Evolutionary conservation across 2,329 filamentous ascomycete species (phyloP).

Genomic region (Plectosphaerella cucumerina): DNA sequence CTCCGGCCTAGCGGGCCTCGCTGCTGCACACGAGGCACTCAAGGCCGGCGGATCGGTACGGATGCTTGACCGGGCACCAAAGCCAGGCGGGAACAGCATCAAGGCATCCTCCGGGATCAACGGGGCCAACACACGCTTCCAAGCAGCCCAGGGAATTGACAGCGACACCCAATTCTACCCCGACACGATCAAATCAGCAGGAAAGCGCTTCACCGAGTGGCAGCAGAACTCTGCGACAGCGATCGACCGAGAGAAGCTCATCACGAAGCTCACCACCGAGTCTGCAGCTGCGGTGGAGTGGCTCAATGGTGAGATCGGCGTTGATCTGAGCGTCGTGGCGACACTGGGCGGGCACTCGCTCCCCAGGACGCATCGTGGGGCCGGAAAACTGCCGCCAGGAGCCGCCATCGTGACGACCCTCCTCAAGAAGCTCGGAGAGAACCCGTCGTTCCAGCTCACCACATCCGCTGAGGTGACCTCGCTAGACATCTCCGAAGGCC

Average conservation of each 20-base stretch:
- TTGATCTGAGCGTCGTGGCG: conserved; percentile 56
- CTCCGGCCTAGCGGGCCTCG: conserved; percentile 59
- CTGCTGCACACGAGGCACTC: conserved; percentile 54
- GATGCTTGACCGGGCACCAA: conserved; percentile 55
- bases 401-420: conserved; percentile 53
- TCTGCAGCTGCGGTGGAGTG: conserved; percentile 50
- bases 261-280: conserved; percentile 40
- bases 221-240: conserved; percentile 12
- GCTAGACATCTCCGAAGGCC: conserved; percentile 30
- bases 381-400: conserved; percentile 52
- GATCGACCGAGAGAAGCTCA: conserved; percentile 36
- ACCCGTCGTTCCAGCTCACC: conserved; percentile 45
- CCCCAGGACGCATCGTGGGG: conserved; percentile 54
- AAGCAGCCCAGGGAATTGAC: conserved; percentile 31
- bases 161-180: conserved; percentile 41
- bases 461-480: conserved; percentile 49
- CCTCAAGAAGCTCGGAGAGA: conserved; percentile 43
- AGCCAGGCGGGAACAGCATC: conserved; percentile 61
- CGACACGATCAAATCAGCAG: conserved; percentile 56
- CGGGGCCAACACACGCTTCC: conserved; percentile 55
- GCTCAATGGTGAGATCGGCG: conserved; percentile 50
- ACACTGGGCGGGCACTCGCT: conserved; percentile 56
- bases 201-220: conserved; percentile 27
- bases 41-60: conserved; percentile 46
- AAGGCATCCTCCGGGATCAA: conserved; percentile 66